Evolutionary conservation across 768 basidiomycete genomes (phyloP), one percentile per base, ranked within the genome.

Genomic region (Boletus barrowsii): DNA sequence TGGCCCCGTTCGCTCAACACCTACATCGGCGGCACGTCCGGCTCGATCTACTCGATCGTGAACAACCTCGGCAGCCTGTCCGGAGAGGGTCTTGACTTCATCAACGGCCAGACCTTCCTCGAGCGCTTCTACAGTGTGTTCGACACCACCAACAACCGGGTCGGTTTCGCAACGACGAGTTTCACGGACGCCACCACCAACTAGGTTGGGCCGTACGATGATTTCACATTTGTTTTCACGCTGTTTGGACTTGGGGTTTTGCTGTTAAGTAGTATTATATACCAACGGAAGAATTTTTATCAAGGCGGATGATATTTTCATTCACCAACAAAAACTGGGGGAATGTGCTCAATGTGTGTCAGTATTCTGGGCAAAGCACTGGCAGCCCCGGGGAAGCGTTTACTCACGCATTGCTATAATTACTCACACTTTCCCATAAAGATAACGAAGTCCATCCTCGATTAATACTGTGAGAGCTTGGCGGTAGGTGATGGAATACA

Each of bases 81-180:
- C 10, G 80, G 78, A 44, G 18, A 73, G 55, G 83, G 80, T 14
- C 66, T 83, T 17, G 79, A 82, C 69, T 82, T 83, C 57, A 74
- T 84, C 65, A 76, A 82, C 66, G 80, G 83, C 17, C 74, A 72
- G 62, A 60, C 68, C 5, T 84, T 81, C 75, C 72, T 84, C 26
- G 76, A 81, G 68, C 81, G 86, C 15, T 87, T 82, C 77, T 87
- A 86, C 72, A 74, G 79, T 30, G 84, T 85, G 36, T 86, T 72
- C 62, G 86, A 88, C 63, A 83, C 84, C 42, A 66, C 75, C 42
- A 81, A 83, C 72, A 69, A 66, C 46, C 80, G 73, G 60, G 36
- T 65, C 65, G 53, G 68, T 24, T 70, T 68, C 24, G 64, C 67
- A 22, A 54, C 51, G 26, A 72, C 72, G 15, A 24, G 26, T 10